Base-by-base conservation (phyloP, 176 grass and related monocot species). In the Aegilops speltoides region DNA sequence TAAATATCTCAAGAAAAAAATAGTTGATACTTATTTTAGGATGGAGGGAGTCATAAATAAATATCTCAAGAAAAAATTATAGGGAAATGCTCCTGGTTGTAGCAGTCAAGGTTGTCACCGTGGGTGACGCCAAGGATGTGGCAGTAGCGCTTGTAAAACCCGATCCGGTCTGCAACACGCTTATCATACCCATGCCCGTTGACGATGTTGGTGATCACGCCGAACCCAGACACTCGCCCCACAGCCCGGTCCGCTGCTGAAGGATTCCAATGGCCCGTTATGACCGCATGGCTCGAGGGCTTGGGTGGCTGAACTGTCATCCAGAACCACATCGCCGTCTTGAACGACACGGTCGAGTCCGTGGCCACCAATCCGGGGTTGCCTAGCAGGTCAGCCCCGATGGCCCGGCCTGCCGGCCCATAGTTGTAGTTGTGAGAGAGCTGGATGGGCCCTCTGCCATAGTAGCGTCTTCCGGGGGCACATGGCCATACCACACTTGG, bases 401-500 rank as follows among this genome's bases (percentile, higher is more conserved):
- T 83, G 25, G 78, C 88, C 16, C 10, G 9, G 0, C 83, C 92
- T 0, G 86, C 88, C 3, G 2, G 74, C 0, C 88, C 86, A 9
- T 91, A 93, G 83, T 93, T 93, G 74, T 91, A 93, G 54, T 89
- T 91, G 46, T 68, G 63, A 13, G 92, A 85, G 12, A 91, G 74
- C 48, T 94, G 87, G 74, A 91, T 87, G 32, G 92, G 92, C 3
- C 89, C 92, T 2, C 92, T 59, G n/a, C 89, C 87, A 19, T 85
- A 89, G 65, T 91, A 91, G 40, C 70, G 28, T 29, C 28, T 29
- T 29, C 28, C 28, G 28, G 28, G 28, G 28, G 28, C 28, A 29
- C 28, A 29, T 29, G 28, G 28, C 2, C 28, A 29, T 29, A 33
- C 3, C 0, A 10, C 1, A 70, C 54, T 89, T 12, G 64, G 13